A percentile compares a stretch with the other conserved stretches of the same genome.
Evolutionary conservation across 2,329 filamentous ascomycete species (phyloP).

Genomic region (Trichoderma breve): DNA sequence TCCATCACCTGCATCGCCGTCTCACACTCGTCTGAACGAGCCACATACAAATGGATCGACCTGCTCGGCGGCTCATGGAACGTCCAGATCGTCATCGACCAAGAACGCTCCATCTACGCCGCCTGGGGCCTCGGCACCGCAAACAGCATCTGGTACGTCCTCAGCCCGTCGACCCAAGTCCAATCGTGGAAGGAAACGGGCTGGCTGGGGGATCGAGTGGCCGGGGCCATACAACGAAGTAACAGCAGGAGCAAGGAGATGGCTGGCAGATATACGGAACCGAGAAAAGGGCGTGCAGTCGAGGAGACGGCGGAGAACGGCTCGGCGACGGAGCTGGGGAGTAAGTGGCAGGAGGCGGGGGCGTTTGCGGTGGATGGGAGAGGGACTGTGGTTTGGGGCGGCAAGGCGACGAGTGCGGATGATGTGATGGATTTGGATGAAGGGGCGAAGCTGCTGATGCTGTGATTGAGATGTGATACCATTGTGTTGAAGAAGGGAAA

Average conservation of each 20-base stretch:
- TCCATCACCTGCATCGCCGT: slow-evolving; percentile 56
- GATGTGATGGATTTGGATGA: slow-evolving; percentile 55
- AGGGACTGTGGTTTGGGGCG: slow-evolving; percentile 50
- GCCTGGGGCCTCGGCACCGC: slow-evolving; percentile 57
- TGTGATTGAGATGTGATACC: slow-evolving; percentile 18
- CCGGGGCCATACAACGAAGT: slow-evolving; percentile 43
- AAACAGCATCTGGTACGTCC: slow-evolving; percentile 48
- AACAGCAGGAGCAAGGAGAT: slow-evolving; percentile 24
- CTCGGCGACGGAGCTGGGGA: slow-evolving; percentile 48
- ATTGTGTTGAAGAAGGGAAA: not conserved
- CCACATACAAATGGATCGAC: slow-evolving; percentile 57
- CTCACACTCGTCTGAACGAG: slow-evolving; percentile 56
- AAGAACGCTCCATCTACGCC: slow-evolving; percentile 56
- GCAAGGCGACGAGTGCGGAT: slow-evolving; percentile 47
- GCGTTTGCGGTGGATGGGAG: slow-evolving; percentile 51
- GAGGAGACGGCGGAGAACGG: slow-evolving; percentile 40
- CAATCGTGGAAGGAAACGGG: slow-evolving; percentile 55
- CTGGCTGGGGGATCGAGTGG: slow-evolving; percentile 53
- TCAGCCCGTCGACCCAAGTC: slow-evolving; percentile 53
- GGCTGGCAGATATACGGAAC: slow-evolving; percentile 26
- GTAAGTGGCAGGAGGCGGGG: slow-evolving; percentile 56
- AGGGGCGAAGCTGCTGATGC: slow-evolving; percentile 38
- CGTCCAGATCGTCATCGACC: slow-evolving; percentile 55
- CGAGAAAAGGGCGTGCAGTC: slow-evolving; percentile 28
- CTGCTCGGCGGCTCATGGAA: slow-evolving; percentile 57